Percentiles rank a stretch among this genome's conserved stretches.
These are phyloP conservation scores for Beauveria varroae DNA, from an alignment of 2,329 filamentous ascomycete genomes.

Conservation along the genomic window DNA sequence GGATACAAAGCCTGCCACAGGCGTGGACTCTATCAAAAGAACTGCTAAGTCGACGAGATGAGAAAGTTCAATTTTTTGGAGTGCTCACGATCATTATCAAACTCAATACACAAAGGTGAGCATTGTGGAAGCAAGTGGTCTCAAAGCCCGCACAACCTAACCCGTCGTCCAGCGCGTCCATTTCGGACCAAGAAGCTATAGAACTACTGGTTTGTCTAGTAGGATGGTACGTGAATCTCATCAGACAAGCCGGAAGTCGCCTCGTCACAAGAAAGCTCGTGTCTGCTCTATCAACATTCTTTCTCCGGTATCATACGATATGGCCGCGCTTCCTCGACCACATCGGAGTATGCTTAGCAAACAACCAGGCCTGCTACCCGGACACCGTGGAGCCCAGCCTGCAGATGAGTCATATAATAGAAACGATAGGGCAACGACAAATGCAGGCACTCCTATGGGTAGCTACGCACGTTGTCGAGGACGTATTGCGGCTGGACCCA, in stretches of 20 bases:
- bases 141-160: neutral
- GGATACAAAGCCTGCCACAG: slow-evolving; percentile 67
- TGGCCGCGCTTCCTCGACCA: slow-evolving; percentile 62
- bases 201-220: slow-evolving; percentile 55
- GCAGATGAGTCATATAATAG: slow-evolving; percentile 38
- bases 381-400: slow-evolving; percentile 22
- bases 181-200: slow-evolving; percentile 50
- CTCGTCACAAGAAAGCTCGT: slow-evolving; percentile 68
- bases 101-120: slow-evolving; percentile 80
- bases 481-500: slow-evolving; percentile 51
- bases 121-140: neutral
- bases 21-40: slow-evolving; percentile 83
- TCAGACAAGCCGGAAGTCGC: slow-evolving; percentile 43
- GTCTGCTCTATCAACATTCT: slow-evolving; percentile 69
- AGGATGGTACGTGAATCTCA: slow-evolving; percentile 51
- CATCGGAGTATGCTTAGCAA: slow-evolving; percentile 46
- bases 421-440: slow-evolving; percentile 37
- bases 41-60: slow-evolving; percentile 59
- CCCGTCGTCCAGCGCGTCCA: slow-evolving; percentile 30
- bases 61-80: slow-evolving; percentile 83
- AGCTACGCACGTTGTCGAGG: slow-evolving; percentile 30
- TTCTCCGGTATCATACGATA: slow-evolving; percentile 58
- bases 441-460: slow-evolving; percentile 59
- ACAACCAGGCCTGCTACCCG: slow-evolving; percentile 18
- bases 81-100: slow-evolving; percentile 91